Base-by-base conservation (phyloP, 1,284 basidiomycete species). In the Sutorius eximius region DNA sequence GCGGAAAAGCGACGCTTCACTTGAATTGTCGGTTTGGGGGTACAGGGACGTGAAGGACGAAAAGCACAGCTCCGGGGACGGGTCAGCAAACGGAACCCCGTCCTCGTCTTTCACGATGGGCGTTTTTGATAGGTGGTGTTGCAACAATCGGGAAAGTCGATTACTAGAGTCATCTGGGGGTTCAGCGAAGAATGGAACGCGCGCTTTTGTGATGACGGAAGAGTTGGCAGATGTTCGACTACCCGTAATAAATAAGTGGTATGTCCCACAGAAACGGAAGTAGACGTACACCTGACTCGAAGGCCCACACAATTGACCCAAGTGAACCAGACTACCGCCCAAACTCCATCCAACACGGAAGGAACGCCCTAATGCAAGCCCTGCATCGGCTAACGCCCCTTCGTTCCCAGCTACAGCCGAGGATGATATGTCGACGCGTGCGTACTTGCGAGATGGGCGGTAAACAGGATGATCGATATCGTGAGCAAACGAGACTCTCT, bases 311-410 rank as follows among this genome's bases (percentile, higher is more conserved):
- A 95, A 71, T 54, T 78, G 77, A 24, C 91, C 93, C 20, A 90
- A 73, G 73, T 95, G 89, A 27, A 87, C 86, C 16, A 97, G 69
- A 44, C 77, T 79, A 1, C 92, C 93, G 45, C 83, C 82, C 0
- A 91, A 89, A 15, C 95, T 93, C 93, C 94, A 98, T 3, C 92
- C 87, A 6, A 90, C 91, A 47, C 95, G 82, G 73, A 95, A 98
- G 22, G 92, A 93, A 29, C 94, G 83, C 16, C 94, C 95, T 53
- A 95, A 76, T 5, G 89, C 81, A 42, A 98, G 75, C 1, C 93
- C 94, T 9, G 92, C 87, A 73, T 98, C 96, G 9, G 85, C 76
- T 45, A 84, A 75, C 33, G 83, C 76, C 10, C 80, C 81, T 68
- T 95, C 93, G 43, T 79, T 77, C 7, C 82, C 86, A 41, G 74